phyloP scores from a whole-genome alignment of 257 asterid genomes.

The Paraleonurus japonicus region DNA sequence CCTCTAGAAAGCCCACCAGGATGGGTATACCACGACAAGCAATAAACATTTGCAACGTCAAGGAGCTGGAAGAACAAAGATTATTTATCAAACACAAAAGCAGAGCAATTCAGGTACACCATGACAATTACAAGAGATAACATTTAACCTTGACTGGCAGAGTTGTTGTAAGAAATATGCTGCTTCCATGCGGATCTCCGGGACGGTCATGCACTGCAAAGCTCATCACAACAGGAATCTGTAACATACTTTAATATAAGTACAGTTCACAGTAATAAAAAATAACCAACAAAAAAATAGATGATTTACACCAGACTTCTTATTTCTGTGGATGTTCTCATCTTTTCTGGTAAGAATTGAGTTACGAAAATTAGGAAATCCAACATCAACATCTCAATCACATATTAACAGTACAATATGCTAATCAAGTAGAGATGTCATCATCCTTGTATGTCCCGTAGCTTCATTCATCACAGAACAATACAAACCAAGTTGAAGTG shows the following conservation, averaged over 20 bases:
- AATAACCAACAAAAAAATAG: background rate
- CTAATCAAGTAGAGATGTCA: background rate
- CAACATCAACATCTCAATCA: no score
- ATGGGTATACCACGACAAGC: conserved; percentile 97
- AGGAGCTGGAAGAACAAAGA: conserved; percentile 58
- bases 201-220: conserved; percentile 95
- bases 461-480: background rate
- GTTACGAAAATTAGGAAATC: background rate
- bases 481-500: background rate
- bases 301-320: background rate
- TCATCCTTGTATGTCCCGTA: conserved; percentile 12
- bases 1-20: conserved; percentile 96
- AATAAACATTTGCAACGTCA: conserved; percentile 96
- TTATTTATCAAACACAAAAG: conserved; percentile 15
- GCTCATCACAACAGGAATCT: conserved; percentile 94
- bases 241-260: conserved; percentile 24
- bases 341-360: background rate
- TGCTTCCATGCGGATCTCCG: conserved; percentile 96
- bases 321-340: background rate
- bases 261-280: conserved; percentile 19
- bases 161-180: conserved; percentile 95
- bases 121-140: conserved; percentile 16
- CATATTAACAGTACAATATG: background rate
- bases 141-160: conserved; percentile 88
- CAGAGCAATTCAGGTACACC: conserved; percentile 6